phyloP scores from a whole-genome alignment of 176 grass and related monocot species.

The Lolium rigidum region DNA sequence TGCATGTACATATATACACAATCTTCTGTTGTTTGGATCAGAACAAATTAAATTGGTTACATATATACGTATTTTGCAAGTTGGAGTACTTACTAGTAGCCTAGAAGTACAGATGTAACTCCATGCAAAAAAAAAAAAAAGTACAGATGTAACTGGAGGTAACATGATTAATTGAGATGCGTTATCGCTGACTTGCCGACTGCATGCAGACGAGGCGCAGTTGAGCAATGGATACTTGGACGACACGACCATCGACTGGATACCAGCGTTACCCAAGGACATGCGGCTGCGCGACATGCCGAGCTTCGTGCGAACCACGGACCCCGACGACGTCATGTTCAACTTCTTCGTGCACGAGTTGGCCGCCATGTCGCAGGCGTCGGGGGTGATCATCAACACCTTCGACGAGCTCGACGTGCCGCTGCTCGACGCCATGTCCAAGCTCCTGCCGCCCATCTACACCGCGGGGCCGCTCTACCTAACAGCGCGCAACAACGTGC shows the following conservation, averaged over 20 bases:
- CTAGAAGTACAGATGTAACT: too few relatives aligned
- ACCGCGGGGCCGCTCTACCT: slow-evolving; percentile 39
- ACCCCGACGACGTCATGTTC: slow-evolving; percentile 45
- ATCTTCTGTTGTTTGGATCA: too few relatives aligned
- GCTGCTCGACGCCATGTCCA: slow-evolving; percentile 3
- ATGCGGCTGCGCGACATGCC: slow-evolving; percentile 48
- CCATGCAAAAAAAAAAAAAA: too few relatives aligned
- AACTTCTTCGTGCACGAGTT: slow-evolving; percentile 48
- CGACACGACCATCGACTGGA: slow-evolving; percentile 30
- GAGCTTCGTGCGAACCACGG: slow-evolving; percentile 46
- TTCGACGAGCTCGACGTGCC: slow-evolving; percentile 54
- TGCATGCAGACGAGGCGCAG: neutral
- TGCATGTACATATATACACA: too few relatives aligned
- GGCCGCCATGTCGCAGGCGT: slow-evolving; percentile 33
- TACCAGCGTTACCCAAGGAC: neutral
- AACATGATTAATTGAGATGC: too few relatives aligned
- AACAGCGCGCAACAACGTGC: slow-evolving; percentile 22
- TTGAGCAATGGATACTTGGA: slow-evolving; percentile 26
- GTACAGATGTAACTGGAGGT: too few relatives aligned
- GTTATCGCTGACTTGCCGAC: too few relatives aligned
- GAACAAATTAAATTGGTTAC: too few relatives aligned
- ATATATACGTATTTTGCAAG: too few relatives aligned
- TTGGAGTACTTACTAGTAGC: too few relatives aligned
- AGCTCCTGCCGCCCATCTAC: slow-evolving; percentile 33
- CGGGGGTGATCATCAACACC: slow-evolving; percentile 45